These are phyloP conservation scores for Silene latifolia DNA, from an alignment of 148 eudicot genomes.

Conservation along the genomic window DNA sequence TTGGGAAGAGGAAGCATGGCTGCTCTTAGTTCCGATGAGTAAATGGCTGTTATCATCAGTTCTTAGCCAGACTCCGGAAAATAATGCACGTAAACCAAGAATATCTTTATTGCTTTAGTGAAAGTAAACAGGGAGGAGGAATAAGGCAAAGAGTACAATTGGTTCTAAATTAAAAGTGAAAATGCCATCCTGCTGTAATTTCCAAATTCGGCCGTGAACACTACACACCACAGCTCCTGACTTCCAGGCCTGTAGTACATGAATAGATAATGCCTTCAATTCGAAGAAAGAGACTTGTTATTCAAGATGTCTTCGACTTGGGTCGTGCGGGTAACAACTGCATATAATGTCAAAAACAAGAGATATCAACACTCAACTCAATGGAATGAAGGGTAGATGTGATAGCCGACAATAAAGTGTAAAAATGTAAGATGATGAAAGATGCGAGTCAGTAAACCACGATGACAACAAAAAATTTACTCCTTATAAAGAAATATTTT, in stretches of 20 bases:
- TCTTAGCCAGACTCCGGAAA: neutral
- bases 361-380: neutral
- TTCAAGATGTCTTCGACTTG: conserved; percentile 66
- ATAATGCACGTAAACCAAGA: neutral
- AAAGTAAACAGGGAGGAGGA: neutral
- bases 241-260: neutral
- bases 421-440: too few relatives aligned
- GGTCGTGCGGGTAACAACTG: conserved; percentile 80
- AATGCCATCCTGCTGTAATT: neutral
- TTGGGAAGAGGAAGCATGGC: conserved; percentile 48
- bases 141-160: neutral
- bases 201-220: neutral
- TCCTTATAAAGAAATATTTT: too few relatives aligned
- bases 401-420: too few relatives aligned
- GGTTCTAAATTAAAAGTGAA: neutral
- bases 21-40: too few relatives aligned
- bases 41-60: conserved; percentile 27
- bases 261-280: neutral
- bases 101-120: neutral
- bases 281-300: conserved; percentile 9
- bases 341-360: conserved; percentile 18
- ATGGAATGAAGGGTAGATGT: neutral
- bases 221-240: neutral
- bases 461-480: too few relatives aligned
- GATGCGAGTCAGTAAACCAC: too few relatives aligned